Conservation (phyloP, 2,329 filamentous ascomycete genomes). For the Cladophialophora yegresii region DNA sequence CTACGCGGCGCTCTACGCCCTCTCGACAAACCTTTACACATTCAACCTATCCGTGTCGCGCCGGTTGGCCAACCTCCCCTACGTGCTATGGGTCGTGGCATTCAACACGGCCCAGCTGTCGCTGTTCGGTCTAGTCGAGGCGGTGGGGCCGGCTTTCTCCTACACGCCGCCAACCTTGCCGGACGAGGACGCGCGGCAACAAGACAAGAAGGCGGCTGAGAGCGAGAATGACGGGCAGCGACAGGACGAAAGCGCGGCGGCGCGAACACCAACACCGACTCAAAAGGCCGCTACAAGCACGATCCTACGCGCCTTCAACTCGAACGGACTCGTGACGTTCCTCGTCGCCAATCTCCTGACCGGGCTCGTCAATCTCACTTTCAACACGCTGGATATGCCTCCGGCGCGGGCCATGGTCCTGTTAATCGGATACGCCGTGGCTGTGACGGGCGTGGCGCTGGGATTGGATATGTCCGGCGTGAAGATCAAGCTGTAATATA, state of each 20-base stretch:
- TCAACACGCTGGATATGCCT: constrained; percentile 75
- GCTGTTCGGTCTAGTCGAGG: constrained; percentile 76
- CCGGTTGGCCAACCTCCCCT: constrained; percentile 87
- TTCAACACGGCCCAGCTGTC: constrained; percentile 86
- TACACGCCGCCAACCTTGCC: constrained; percentile 31
- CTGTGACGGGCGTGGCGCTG: constrained; percentile 66
- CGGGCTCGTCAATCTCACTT: constrained; percentile 80
- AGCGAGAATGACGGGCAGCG: too few species aligned
- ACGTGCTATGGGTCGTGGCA: constrained; percentile 87
- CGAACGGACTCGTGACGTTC: constrained; percentile 84
- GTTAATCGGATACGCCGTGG: constrained; percentile 69
- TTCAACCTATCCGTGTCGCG: constrained; percentile 78
- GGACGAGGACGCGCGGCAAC: constrained; percentile 32
- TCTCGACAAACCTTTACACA: constrained; percentile 67
- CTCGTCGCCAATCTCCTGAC: constrained; percentile 86
- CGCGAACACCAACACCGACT: too few species aligned
- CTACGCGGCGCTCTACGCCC: constrained; percentile 71
- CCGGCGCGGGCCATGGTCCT: constrained; percentile 69
- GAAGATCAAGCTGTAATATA: constrained; percentile 36
- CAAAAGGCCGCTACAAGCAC: constrained; percentile 64
- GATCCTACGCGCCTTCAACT: constrained; percentile 81
- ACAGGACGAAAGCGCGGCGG: background rate
- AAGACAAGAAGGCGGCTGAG: too few species aligned
- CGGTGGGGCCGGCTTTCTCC: constrained; percentile 43
- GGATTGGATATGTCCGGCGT: constrained; percentile 45